Evolutionary conservation across 2,329 filamentous ascomycete genomes (phyloP), one percentile per base, ranked within the genome.

Genomic region (Exserohilum rostratum): DNA sequence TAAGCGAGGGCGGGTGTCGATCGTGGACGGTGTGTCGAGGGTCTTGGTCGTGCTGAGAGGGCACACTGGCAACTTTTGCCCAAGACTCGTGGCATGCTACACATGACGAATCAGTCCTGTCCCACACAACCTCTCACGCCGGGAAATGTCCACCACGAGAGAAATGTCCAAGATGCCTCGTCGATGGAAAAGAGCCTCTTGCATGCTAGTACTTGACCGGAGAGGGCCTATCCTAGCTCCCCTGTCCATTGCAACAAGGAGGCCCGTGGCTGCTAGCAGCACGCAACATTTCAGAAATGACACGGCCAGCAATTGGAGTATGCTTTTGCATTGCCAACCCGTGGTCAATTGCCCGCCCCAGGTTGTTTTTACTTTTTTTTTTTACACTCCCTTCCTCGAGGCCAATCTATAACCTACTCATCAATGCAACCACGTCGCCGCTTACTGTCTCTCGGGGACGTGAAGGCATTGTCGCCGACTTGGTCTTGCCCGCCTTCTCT

Each of bases 41-140:
- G 34, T 53, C 35, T 53, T n/a, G n/a, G n/a, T n/a, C n/a, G n/a
- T 35, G 38, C 48, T 34, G 48, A 30, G 37, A n/a, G n/a, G n/a
- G 22, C 38, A 25, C 22, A 12, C 40, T 33, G 17, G n/a, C 12
- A n/a, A 18, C 39, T 30, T 12, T 44, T 22, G 17, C 30, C 22
- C 18, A 25, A 34, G 30, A 34, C 29, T 45, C 15, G 27, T 29
- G 30, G 20, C 30, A 25, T 34, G 30, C 15, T 25, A 18, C 2
- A 15, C 15, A 27, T 11, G 42, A 34, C 17, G 42, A 34, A 34
- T 25, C 42, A 45, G 25, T 29, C 4, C 29, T 34, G 20, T 25
- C 20, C 6, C 29, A n/a, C 12, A 30, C 12, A 45, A n/a, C 13
- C 13, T 29, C 15, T 25, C 22, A 12, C n/a, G 33, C 9, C 31